Conservation (phyloP, 306 rosid genomes). For the Canavalia gladiata region DNA sequence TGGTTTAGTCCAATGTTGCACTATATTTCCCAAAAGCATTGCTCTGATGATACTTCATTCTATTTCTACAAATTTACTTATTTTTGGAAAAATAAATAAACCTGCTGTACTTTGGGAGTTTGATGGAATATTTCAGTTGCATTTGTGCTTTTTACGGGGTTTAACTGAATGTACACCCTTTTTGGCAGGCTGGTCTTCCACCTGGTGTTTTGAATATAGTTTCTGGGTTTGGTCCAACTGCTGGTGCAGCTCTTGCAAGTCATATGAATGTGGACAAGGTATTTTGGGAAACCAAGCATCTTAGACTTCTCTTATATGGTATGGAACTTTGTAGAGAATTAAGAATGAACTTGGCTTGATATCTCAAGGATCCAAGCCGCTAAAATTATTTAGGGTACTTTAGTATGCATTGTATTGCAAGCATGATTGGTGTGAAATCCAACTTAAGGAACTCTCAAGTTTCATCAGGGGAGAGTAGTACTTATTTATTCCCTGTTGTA, state of each 20-base stretch:
- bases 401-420: not conserved
- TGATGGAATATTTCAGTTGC: not conserved
- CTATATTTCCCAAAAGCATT: not conserved
- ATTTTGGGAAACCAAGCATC: not conserved
- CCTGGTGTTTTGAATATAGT: slow-evolving; percentile 73
- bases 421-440: not conserved
- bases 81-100: not conserved
- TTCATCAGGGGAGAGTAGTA: not conserved
- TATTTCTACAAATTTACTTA: not conserved
- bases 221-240: slow-evolving; percentile 71
- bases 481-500: not conserved
- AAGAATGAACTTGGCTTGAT: not conserved
- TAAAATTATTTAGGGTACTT: not conserved
- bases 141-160: not conserved
- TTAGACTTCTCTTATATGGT: not conserved
- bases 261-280: slow-evolving; percentile 87
- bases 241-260: slow-evolving; percentile 77
- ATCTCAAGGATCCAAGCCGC: not conserved
- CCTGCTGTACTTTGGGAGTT: not conserved
- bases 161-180: not conserved
- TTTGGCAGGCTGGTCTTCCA: slow-evolving; percentile 78
- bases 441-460: not conserved
- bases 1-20: not conserved
- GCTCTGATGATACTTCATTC: not conserved
- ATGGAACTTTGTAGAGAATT: not conserved